Base-by-base conservation (phyloP, 768 basidiomycete species). In the Tricholoma furcatifolium region DNA sequence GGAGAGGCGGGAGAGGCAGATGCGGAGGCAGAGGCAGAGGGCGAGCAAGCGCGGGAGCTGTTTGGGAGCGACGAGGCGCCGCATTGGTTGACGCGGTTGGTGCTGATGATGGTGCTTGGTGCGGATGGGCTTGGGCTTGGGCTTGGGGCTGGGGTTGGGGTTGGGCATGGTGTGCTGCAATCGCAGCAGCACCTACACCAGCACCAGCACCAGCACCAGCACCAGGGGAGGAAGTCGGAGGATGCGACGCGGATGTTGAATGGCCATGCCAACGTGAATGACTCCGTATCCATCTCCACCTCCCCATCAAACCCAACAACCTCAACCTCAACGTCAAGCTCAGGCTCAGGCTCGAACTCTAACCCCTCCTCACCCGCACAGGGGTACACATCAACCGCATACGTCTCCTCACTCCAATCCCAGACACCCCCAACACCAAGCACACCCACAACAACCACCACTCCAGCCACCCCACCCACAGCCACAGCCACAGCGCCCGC, bases 41-140 rank as follows among this genome's bases (percentile, higher is more conserved):
- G 31, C 41, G 65, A 62, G 15, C 59, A 62, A 18, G 51, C 64
- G 14, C 70, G 4, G 1, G 43, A 72, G 20, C 75, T 91, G 15
- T 83, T 88, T 56, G 89, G 90, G 6, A 85, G 71, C 52, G 85
- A 88, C 24, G 82, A 83, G 5, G 75, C 74, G 39, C 88, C 89
- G 2, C 87, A 93, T 64, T 93, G 91, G 90, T 71, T 93, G 38
- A 93, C 91, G 12, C 85, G 80, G 60, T 67, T 88, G 4, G 69
- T 93, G 6, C 66, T 93, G 2, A 65, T 85, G 40, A 89, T 91
- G 63, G 79, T 91, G 11, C 75, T 92, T 11, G 83, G 81, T 21
- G 75, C 78, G 0, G 87, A 88, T 60, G 74, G 77, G 1, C 71
- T 77, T 27, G 27, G 27, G 27, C 7, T 7, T 3, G 3, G 4